Base-by-base conservation (phyloP, 2,329 filamentous ascomycete species). In the Plenodomus tracheiphilus region DNA sequence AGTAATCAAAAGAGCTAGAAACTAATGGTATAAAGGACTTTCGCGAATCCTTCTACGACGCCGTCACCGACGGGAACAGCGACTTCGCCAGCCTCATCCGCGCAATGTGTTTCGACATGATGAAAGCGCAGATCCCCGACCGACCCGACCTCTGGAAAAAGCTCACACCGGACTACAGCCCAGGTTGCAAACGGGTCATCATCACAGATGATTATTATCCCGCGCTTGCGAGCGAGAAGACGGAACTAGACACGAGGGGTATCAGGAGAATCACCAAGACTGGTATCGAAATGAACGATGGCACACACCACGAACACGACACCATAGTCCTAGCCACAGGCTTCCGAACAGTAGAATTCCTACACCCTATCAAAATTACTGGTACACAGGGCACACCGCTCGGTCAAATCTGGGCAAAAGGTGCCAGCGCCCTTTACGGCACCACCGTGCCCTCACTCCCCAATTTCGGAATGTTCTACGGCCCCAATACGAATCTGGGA, bases 381-480 rank as follows among this genome's bases (percentile, higher is more conserved):
- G 82, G 82, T 5, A 58, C 62, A 0, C 61, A 74, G 15, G 75
- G 75, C 1, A 71, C 72, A 4, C 44, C 74, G 0, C 66, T 85
- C 17, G 61, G 68, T 0, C 74, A 80, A 8, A 73, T 83, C n/a
- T 85, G 82, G 83, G 64, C 69, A n/a, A 64, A 71, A 2, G 81
- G 81, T 7, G 78, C 81, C 0, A 68, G 63, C 18, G 82, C 81
- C 10, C 74, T 79, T 11, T 75, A 79, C 50, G 80, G 81, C 40
- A 75, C 80, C 4, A 76, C 75, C 0, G 77, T 82, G 3, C 77
- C 80, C 44, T 71, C 72, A 5, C 69, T 83, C 41, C 80, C 80
- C 1, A 83, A 83, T 49, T 83, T 83, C 53, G 79, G 72, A 39
- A 80, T 83, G 74, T 72, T 84, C 41, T 84, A 83, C 62, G 82